Evolutionary conservation across 305 asterid species (phyloP), one percentile per base, ranked within the genome.

Genomic region (Solanum hybrid): DNA sequence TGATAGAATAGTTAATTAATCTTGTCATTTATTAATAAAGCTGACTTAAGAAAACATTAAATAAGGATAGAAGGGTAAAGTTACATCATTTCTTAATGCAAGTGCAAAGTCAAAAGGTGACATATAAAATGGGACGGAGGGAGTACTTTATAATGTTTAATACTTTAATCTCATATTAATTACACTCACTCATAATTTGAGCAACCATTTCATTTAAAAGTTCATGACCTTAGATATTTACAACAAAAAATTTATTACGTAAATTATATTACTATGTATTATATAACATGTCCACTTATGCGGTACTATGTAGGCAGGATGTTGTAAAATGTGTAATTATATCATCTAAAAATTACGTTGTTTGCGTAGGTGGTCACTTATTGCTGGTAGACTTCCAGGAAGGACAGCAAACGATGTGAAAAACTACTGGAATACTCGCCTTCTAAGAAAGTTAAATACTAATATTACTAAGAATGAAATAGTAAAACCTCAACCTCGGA

Each of bases 401-500:
- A 91, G 92, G 57, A 93, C 92, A 12, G 88, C 90, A 0, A 92
- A 93, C 10, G 89, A 92, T 33, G 89, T 93, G 16, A 94, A 93
- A 67, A 93, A 93, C 81, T 91, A 89, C 46, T 94, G 95, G 95
- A 94, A 92, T 87, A 83, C 91, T 6, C 93, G 89, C 33, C 22
- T 87, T 9, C 46, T 57, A 28, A 93, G 89, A 39, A 93, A 91
- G 81, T 34, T 42, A 2, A 28, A 78, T 78, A 10, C 5, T 10
- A 35, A 35, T 10, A 78, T 35, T 78, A 35, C 9, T 22, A 35
- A 78, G 1, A 78, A 78, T 78, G 84, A 78, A 78, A 35, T 78
- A 35, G 35, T 22, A 22, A 78, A 14, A 78, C 51, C 84, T 78
- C 51, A 20, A 78, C 51, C 84, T 78, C 31, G 20, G 3, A 78